Base-by-base conservation (phyloP, 805 yeast species). In the Cyberlindnera maclurae region DNA sequence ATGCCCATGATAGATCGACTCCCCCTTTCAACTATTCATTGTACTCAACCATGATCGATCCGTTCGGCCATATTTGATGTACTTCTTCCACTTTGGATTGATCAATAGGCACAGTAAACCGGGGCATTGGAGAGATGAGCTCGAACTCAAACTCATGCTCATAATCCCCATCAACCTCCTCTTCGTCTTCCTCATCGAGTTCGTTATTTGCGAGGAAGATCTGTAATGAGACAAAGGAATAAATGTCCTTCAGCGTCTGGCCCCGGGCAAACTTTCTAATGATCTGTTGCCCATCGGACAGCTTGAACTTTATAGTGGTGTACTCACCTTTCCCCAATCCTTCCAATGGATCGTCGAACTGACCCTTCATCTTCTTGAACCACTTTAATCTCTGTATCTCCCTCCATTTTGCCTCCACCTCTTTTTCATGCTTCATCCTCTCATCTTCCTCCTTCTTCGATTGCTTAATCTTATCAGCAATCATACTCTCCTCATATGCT, bases 1-100 rank as follows among this genome's bases (percentile, higher is more conserved):
- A 32, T 32, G 13, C 12, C 28, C 31, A 13, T 29, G 16, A n/a
- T 31, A 27, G 16, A 29, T 37, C 18, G 7, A 31, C 36, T 3
- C 41, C 48, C 4, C 51, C 55, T 2, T 57, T 62, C 1, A 53
- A 60, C 5, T 59, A 42, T 3, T 55, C 60, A 15, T 39, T 28
- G 26, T 36, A 55, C 47, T 78, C 83, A 4, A 78, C 71, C 37
- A 81, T 58, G 18, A 82, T 48, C 45, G 74, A 79, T 2, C 88
- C 88, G 49, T 70, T 79, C n/a, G 93, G 93, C 72, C 74, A 78
- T n/a, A 82, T 53, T 28, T 70, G 63, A 1, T 60, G 49, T 28
- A 66, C 67, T 26, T 73, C 71, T 24, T 51, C 53, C 5, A 82
- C 56, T 15, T 42, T 38, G 0, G 53, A 50, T 12, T 52, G 42